phyloP scores from a whole-genome alignment of 1,284 basidiomycete genomes.

The Cutaneotrichosporon sp. region DNA sequence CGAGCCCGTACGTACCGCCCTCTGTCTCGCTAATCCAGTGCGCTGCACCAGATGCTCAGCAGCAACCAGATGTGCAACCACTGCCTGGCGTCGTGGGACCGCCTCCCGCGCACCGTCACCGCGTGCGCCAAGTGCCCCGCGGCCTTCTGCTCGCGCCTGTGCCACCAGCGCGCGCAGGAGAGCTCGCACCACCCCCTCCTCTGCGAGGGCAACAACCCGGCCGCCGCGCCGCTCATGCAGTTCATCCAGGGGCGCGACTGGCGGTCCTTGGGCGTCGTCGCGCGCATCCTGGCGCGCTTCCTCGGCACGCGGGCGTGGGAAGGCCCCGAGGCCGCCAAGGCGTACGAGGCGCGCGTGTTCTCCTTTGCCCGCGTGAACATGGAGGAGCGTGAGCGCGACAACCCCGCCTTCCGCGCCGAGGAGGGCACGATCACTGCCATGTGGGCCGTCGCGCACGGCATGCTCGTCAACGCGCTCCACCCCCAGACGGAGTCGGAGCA shows the following conservation, averaged over 20 bases:
- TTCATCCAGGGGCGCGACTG: slow-evolving; percentile 64
- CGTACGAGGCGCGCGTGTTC: slow-evolving; percentile 39
- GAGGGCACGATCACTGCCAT: slow-evolving; percentile 54
- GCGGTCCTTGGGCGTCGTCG: slow-evolving; percentile 73
- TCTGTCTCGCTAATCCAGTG: slow-evolving; percentile 20
- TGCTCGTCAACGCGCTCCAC: slow-evolving; percentile 56
- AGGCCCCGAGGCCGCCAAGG: slow-evolving; percentile 47
- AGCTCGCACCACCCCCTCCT: slow-evolving; percentile 67
- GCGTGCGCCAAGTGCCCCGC: slow-evolving; percentile 51
- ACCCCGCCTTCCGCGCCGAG: slow-evolving; percentile 45
- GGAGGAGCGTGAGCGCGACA: slow-evolving; percentile 40
- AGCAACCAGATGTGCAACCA: slow-evolving; percentile 38
- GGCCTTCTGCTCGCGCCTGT: slow-evolving; percentile 77
- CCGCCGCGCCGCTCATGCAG: slow-evolving; percentile 62
- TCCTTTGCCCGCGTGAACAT: slow-evolving; percentile 47
- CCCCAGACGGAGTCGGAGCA: slow-evolving; percentile 18
- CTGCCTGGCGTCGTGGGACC: slow-evolving; percentile 39
- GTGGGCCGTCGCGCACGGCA: slow-evolving; percentile 65
- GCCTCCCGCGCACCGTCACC: slow-evolving; percentile 29
- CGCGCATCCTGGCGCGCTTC: slow-evolving; percentile 65
- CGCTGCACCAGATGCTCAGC: slow-evolving; percentile 28
- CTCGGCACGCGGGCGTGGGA: slow-evolving; percentile 62
- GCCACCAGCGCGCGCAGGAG: slow-evolving; percentile 60
- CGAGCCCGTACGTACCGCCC: slow-evolving; percentile 42
- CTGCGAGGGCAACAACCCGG: slow-evolving; percentile 73